Percentiles rank a stretch among this genome's conserved stretches.
Evolutionary conservation across 345 rosid species (phyloP).

Genomic region (Rhodomyrtus tomentosa): DNA sequence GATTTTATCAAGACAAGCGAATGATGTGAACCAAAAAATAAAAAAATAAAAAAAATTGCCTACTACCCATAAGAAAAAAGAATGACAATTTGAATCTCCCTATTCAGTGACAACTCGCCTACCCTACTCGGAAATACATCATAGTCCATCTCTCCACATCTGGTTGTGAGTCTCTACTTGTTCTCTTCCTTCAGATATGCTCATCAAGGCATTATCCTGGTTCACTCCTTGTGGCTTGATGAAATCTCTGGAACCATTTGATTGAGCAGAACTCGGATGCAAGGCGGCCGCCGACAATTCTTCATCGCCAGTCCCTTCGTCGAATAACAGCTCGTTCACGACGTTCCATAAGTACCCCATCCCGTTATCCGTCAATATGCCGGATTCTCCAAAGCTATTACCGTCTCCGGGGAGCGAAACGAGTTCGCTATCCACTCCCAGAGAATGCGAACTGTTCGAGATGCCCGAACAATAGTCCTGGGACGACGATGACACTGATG

Average conservation of each 20-base stretch:
- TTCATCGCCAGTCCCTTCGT: not conserved
- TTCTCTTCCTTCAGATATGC: not conserved
- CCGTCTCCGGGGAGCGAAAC: not conserved
- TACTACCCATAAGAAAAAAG: not conserved
- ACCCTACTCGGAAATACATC: not conserved
- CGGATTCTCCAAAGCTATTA: not conserved
- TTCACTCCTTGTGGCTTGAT: not conserved
- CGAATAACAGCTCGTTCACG: conserved; percentile 11
- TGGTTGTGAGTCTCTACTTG: not conserved
- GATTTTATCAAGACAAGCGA: not conserved
- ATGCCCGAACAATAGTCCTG: not conserved
- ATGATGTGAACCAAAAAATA: not conserved
- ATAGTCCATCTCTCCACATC: not conserved
- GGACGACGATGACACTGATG: not conserved
- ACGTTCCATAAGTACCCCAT: conserved; percentile 10
- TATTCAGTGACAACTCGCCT: not conserved
- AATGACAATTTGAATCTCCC: not conserved
- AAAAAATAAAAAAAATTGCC: not conserved
- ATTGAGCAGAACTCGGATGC: not conserved
- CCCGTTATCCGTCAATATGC: conserved; percentile 1
- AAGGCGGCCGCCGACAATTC: not conserved
- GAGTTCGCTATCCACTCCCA: conserved; percentile 3
- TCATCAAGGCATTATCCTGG: not conserved
- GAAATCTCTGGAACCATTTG: not conserved
- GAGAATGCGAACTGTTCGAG: conserved; percentile 6